Conservation (phyloP, 2,329 filamentous ascomycete species). For the Rutstroemia sp. region DNA sequence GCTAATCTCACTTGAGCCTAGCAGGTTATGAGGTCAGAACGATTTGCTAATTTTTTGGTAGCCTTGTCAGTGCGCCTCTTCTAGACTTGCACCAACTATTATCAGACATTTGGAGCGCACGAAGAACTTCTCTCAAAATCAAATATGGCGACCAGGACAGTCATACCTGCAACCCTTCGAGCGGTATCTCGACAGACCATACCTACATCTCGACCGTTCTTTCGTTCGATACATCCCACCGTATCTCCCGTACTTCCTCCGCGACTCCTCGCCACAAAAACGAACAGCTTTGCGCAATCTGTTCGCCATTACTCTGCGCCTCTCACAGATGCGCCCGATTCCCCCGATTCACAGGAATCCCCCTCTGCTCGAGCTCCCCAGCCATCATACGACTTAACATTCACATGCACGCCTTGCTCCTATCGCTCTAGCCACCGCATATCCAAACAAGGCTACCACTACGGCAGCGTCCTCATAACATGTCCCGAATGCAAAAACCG, state of each 20-base stretch:
- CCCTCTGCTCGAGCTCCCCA: conserved; percentile 9
- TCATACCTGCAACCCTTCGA: neutral
- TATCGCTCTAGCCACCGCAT: conserved; percentile 76
- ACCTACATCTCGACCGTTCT: neutral
- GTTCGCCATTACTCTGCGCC: neutral
- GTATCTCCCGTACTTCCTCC: neutral
- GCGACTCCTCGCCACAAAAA: neutral
- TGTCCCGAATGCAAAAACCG: conserved; percentile 82
- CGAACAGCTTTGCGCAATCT: neutral
- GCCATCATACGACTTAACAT: conserved; percentile 79
- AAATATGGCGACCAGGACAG: conserved; percentile 1
- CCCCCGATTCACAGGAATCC: neutral
- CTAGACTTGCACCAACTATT: neutral
- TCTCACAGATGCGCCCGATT: neutral
- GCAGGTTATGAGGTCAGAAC: neutral
- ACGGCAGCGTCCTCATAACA: conserved; percentile 79
- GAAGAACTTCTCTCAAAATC: neutral
- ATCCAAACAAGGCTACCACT: conserved; percentile 92
- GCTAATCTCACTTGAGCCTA: neutral
- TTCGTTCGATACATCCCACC: neutral
- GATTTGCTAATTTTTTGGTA: neutral
- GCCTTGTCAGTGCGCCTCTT: neutral
- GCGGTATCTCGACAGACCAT: neutral
- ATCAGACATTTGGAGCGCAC: neutral
- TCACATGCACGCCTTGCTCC: conserved; percentile 85